Conservation (phyloP, 1,139 yeast species). For the Scheffersomyces titani region DNA sequence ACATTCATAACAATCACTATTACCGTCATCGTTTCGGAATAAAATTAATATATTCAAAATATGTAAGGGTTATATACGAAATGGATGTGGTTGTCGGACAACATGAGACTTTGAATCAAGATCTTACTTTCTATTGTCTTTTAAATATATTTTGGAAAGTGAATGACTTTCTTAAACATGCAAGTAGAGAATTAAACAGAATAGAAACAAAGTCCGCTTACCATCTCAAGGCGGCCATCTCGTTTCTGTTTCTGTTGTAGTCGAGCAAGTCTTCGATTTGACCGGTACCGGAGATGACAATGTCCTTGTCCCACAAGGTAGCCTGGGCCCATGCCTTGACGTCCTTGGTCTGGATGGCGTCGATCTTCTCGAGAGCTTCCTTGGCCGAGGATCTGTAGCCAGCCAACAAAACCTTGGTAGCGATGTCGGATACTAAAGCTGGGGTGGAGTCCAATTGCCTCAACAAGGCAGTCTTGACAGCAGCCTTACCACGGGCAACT, state of each 20-base stretch:
- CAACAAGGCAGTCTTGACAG: conserved; percentile 63
- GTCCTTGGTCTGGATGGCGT: conserved; percentile 59
- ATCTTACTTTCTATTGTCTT: neutral
- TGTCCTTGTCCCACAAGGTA: conserved; percentile 80
- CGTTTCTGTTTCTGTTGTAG: conserved; percentile 83
- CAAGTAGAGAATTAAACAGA: conserved; percentile 2
- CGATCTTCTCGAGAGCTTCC: conserved; percentile 64
- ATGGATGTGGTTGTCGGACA: neutral
- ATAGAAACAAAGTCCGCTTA: conserved; percentile 17
- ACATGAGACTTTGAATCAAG: neutral
- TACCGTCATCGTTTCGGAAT: neutral
- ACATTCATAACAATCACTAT: neutral
- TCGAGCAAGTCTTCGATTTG: conserved; percentile 81
- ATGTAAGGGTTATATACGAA: neutral
- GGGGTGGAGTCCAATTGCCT: conserved; percentile 45
- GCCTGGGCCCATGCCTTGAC: conserved; percentile 73
- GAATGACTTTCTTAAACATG: neutral
- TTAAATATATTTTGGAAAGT: neutral
- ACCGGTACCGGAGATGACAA: conserved; percentile 81
- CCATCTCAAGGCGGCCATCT: conserved; percentile 85
- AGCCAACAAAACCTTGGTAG: conserved; percentile 56
- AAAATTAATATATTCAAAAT: neutral
- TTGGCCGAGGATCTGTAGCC: conserved; percentile 63
- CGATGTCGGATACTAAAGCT: conserved; percentile 59
- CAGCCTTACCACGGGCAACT: conserved; percentile 74